Percentiles rank a stretch among this genome's conserved stretches.
Evolutionary conservation across 2,329 filamentous ascomycete genomes (phyloP).

Genomic region (Stagonosporopsis chrysanthemi): DNA sequence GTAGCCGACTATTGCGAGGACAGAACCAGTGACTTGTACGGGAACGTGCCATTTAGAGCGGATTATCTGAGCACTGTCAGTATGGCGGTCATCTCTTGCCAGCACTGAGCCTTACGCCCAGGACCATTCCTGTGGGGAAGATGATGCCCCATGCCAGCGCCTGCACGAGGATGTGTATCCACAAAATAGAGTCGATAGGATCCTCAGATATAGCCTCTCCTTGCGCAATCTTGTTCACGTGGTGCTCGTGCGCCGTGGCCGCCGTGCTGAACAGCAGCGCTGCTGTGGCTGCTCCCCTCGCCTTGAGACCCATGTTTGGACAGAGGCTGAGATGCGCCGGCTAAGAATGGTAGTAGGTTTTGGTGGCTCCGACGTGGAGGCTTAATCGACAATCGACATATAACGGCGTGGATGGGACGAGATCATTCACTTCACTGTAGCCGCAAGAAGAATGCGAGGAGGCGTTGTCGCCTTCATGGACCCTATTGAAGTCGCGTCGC

Average conservation of each 20-base stretch:
- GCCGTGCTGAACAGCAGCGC: conserved; percentile 38
- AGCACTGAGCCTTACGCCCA: conserved; percentile 68
- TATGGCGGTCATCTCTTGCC: neutral
- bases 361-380: conserved; percentile 28
- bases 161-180: conserved; percentile 92
- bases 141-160: conserved; percentile 87
- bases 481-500: conserved; percentile 32
- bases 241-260: conserved; percentile 50
- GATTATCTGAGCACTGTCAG: conserved; percentile 67
- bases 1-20: conserved; percentile 82
- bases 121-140: conserved; percentile 93
- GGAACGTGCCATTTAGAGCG: conserved; percentile 96
- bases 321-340: conserved; percentile 9
- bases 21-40: conserved; percentile 76
- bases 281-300: conserved; percentile 26
- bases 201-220: conserved; percentile 48
- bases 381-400: conserved; percentile 18
- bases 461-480: conserved; percentile 15
- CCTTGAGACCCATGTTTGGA: conserved; percentile 22
- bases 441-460: conserved; percentile 1
- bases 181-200: conserved; percentile 76
- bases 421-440: neutral
- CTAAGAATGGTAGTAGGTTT: conserved; percentile 15
- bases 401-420: conserved; percentile 6
- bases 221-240: conserved; percentile 50